These are phyloP conservation scores for Penicillium freii DNA, from an alignment of 2,329 filamentous ascomycete species.

Conservation along the genomic window DNA sequence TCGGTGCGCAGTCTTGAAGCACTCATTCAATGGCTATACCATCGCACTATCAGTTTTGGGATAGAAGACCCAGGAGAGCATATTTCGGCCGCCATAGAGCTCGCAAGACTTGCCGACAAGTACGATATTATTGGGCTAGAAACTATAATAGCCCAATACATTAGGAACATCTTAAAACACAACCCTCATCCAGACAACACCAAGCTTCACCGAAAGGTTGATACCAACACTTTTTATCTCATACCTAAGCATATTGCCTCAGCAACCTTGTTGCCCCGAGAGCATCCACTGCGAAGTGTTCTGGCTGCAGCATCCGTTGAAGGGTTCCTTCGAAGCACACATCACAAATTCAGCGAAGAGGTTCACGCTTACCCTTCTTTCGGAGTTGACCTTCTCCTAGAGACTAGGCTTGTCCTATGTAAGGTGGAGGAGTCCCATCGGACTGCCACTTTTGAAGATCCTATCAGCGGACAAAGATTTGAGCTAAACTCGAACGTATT, in stretches of 20 bases:
- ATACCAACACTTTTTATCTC: constrained; percentile 8
- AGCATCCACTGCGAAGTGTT: constrained; percentile 7
- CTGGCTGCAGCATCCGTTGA: constrained; percentile 7
- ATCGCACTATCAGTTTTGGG: constrained; percentile 2
- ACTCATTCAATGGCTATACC: constrained; percentile 20
- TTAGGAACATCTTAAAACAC: constrained; percentile 4
- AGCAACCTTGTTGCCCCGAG: constrained; percentile 5
- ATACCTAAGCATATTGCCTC: constrained; percentile 4
- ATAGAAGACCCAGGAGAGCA: constrained; percentile 3
- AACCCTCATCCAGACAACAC: constrained; percentile 3
- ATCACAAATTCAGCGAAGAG: constrained; percentile 9
- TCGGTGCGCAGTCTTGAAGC: constrained; percentile 13
- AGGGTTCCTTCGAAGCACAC: not conserved
- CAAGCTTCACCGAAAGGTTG: not conserved
- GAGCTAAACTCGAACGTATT: too few species aligned
- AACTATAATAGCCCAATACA: constrained; percentile 1
- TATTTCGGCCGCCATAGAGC: constrained; percentile 16
- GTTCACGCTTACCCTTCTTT: constrained; percentile 2
- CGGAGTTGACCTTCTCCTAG: constrained; percentile 10
- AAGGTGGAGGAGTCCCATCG: not conserved
- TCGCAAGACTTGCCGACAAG: constrained; percentile 16
- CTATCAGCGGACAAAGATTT: not conserved
- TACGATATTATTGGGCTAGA: constrained; percentile 8
- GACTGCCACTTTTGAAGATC: constrained; percentile 1
- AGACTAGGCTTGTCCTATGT: constrained; percentile 1